Conservation (phyloP, 306 rosid genomes). For the Parietaria judaica region DNA sequence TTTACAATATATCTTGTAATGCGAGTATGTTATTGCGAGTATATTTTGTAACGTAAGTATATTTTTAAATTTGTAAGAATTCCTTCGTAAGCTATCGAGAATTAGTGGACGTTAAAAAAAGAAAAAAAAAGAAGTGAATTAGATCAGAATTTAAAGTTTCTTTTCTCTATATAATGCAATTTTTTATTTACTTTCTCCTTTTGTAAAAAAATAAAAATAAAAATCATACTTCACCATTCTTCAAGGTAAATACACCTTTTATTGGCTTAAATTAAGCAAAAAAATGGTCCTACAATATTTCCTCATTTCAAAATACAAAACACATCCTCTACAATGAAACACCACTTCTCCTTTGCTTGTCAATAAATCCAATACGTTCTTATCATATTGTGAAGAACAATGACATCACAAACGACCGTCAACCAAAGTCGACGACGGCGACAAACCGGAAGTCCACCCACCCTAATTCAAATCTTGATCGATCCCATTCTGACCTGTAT, state of each 20-base stretch:
- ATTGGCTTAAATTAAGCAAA: background rate
- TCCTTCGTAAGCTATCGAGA: no score
- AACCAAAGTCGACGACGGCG: background rate
- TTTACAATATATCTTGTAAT: no score
- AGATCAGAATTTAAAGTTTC: no score
- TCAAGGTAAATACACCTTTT: no score
- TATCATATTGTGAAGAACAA: background rate
- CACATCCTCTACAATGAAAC: background rate
- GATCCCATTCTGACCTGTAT: slow-evolving; percentile 25
- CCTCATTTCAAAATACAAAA: background rate
- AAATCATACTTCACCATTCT: background rate
- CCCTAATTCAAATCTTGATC: slow-evolving; percentile 35
- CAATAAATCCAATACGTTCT: background rate
- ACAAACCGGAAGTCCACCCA: slow-evolving; percentile 7
- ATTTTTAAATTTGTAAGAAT: no score
- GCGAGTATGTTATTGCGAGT: no score
- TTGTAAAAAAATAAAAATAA: background rate
- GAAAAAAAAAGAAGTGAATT: no score
- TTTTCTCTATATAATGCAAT: no score
- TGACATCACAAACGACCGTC: background rate
- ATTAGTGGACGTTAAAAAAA: no score
- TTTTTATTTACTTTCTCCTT: background rate
- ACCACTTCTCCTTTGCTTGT: background rate
- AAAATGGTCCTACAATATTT: background rate
- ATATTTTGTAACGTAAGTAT: no score